A percentile compares a stretch with the other conserved stretches of the same genome.
These are phyloP conservation scores for Pilobolus umbonatus DNA, from an alignment of 192 early-diverging fungal species.

Conservation along the genomic window DNA sequence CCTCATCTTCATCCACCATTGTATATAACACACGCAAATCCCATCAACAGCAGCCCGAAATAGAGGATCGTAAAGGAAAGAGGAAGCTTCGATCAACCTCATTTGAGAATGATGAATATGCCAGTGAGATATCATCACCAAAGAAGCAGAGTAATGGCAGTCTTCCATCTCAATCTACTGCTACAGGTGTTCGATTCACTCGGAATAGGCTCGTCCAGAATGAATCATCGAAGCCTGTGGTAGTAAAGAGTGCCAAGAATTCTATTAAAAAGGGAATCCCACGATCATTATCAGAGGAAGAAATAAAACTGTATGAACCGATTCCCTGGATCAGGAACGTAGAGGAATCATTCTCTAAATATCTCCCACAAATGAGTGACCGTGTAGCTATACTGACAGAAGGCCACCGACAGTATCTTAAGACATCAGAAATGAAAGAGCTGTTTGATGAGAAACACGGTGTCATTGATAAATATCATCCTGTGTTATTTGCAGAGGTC, in stretches of 20 bases:
- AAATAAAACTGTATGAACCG: slow-evolving; percentile 30
- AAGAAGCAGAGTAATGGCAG: background rate
- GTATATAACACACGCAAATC: background rate
- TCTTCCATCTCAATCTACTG: background rate
- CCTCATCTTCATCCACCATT: background rate
- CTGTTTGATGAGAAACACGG: slow-evolving; percentile 31
- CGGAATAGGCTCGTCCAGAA: background rate
- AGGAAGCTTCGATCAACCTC: slow-evolving; percentile 9
- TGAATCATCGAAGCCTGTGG: background rate
- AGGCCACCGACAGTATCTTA: slow-evolving; percentile 56
- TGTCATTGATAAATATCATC: slow-evolving; percentile 18
- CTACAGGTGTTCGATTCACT: background rate
- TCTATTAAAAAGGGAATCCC: background rate
- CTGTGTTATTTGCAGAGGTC: slow-evolving; percentile 55
- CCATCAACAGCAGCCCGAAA: background rate
- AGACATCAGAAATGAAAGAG: slow-evolving; percentile 29
- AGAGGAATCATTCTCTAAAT: slow-evolving; percentile 43
- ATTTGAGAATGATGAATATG: slow-evolving; percentile 9
- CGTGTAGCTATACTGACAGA: slow-evolving; percentile 50
- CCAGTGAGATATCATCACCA: background rate
- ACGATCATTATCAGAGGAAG: slow-evolving; percentile 5
- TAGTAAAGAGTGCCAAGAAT: background rate
- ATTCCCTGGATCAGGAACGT: slow-evolving; percentile 50
- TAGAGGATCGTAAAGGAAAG: slow-evolving; percentile 19
- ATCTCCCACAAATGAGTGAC: slow-evolving; percentile 60